Base-by-base conservation (phyloP, 257 asterid species). In the Salvia hispanica region DNA sequence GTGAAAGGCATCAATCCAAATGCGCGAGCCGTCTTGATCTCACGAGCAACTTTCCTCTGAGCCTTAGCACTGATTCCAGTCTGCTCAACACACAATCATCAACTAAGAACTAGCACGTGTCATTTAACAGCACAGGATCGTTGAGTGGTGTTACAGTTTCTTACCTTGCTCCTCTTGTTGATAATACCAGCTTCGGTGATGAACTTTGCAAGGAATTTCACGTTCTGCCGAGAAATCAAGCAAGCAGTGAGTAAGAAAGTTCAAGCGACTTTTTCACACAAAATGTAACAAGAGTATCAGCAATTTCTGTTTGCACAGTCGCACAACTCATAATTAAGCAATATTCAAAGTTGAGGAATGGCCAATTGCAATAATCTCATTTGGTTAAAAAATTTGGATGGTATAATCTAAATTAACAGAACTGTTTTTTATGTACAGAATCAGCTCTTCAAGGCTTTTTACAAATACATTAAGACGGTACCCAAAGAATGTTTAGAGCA, bases 1-100 rank as follows among this genome's bases (percentile, higher is more conserved):
- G 97, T 91, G 85, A 94, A 94, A 2, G 99, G 99, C 93, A 94
- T 77, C 59, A 94, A 85, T 58, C 99, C 96, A 52, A 94, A 94
- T 56, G 96, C 91, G 28, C 99, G 84, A 36, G 98, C 98, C 59
- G 99, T 92, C 84, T 92, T 90, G 79, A 92, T 92, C 83, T 86
- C 98, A 57, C 89, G 89, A 6, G 86, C 89, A 62, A 83, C 62
- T 77, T 83, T 83, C 74, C 84, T 76, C 74, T 83, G 88, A 40
- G 88, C 86, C 78, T 83, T 80, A 58, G 84, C 88, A 15, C 88
- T 78, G 42, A 83, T 83, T 66, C 81, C 84, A 2, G 84, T 83
- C 88, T 83, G 79, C 74, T 50, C 59, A 45, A 45, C 18, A 11
- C 11, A 46, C 58, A 73, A 67, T 11, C 45, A 51, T 48, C 47